phyloP scores from a whole-genome alignment of 192 early-diverging fungal species.

The Coemansia sp. region DNA sequence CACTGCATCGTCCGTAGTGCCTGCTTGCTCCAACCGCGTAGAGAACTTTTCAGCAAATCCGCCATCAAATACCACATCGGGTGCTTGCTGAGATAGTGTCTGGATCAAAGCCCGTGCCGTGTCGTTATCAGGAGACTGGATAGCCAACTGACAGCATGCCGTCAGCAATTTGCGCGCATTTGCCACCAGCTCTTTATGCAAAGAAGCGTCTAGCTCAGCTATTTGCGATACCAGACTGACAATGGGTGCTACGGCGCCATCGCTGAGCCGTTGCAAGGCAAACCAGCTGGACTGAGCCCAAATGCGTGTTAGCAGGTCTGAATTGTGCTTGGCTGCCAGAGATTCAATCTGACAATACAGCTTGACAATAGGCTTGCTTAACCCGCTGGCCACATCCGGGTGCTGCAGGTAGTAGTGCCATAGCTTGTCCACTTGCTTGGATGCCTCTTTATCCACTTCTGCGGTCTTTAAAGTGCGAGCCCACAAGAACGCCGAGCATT shows the following conservation, averaged over 20 bases:
- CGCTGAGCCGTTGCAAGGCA: constrained; percentile 27
- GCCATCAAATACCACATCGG: constrained; percentile 35
- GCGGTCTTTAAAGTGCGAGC: constrained; percentile 25
- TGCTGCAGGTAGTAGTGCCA: constrained; percentile 53
- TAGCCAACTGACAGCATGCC: constrained; percentile 32
- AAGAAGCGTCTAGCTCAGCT: constrained; percentile 14
- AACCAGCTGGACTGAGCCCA: constrained; percentile 54
- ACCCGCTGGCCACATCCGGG: constrained; percentile 19
- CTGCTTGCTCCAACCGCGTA: constrained; percentile 24
- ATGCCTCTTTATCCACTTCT: constrained; percentile 31
- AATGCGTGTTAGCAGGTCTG: constrained; percentile 22
- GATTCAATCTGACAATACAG: constrained; percentile 37
- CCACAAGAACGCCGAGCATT: constrained; percentile 51
- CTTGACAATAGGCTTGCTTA: constrained; percentile 34
- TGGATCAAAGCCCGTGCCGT: constrained; percentile 31
- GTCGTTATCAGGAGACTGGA: constrained; percentile 22
- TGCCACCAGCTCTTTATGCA: constrained; percentile 5
- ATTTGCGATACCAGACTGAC: constrained; percentile 29
- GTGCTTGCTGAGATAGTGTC: constrained; percentile 32
- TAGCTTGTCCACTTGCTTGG: constrained; percentile 37
- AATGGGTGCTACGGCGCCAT: constrained; percentile 18
- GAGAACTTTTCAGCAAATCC: constrained; percentile 26
- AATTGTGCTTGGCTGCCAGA: constrained; percentile 24
- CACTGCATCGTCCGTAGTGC: constrained; percentile 27
- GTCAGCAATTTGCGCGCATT: constrained; percentile 28